Percentiles rank a stretch among this genome's conserved stretches.
phyloP scores from a whole-genome alignment of 2,329 filamentous ascomycete genomes.

The Fusarium sacchari region DNA sequence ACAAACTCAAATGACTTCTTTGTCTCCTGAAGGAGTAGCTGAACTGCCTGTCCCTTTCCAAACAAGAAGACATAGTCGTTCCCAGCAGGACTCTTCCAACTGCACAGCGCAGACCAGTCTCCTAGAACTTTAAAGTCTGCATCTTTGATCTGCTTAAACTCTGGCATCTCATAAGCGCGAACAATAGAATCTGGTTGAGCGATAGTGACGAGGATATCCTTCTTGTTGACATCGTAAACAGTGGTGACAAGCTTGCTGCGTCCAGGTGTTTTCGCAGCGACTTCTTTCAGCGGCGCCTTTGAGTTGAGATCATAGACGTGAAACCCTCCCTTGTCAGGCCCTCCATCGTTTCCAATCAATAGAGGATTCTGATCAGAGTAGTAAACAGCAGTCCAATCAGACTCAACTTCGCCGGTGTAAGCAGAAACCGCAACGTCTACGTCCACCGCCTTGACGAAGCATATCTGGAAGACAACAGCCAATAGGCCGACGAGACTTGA shows the following conservation, averaged over 20 bases:
- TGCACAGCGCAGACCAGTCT: constrained; percentile 59
- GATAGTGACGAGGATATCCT: constrained; percentile 54
- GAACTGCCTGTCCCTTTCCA: constrained; percentile 53
- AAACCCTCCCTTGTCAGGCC: constrained; percentile 55
- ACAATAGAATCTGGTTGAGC: constrained; percentile 56
- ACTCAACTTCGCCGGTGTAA: constrained; percentile 51
- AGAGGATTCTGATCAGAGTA: constrained; percentile 50
- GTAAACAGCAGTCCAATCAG: constrained; percentile 54
- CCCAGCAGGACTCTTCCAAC: constrained; percentile 54
- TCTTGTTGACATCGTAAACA: constrained; percentile 49
- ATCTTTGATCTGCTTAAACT: constrained; percentile 45
- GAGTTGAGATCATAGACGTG: constrained; percentile 50
- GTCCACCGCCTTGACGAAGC: constrained; percentile 28
- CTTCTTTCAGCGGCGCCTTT: constrained; percentile 46
- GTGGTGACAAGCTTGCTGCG: constrained; percentile 58
- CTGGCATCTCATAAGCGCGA: constrained; percentile 51
- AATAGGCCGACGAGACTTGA: constrained; percentile 35
- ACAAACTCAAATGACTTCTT: constrained; percentile 48
- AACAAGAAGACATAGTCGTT: constrained; percentile 58
- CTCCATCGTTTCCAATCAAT: constrained; percentile 59
- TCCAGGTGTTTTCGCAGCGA: constrained; percentile 49
- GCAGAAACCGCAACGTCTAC: constrained; percentile 47
- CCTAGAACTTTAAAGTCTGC: constrained; percentile 52
- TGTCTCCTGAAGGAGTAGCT: constrained; percentile 50
- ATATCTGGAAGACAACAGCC: constrained; percentile 31